Evolutionary conservation across 768 basidiomycete species (phyloP).

Genomic region (Naganishia antarctica): DNA sequence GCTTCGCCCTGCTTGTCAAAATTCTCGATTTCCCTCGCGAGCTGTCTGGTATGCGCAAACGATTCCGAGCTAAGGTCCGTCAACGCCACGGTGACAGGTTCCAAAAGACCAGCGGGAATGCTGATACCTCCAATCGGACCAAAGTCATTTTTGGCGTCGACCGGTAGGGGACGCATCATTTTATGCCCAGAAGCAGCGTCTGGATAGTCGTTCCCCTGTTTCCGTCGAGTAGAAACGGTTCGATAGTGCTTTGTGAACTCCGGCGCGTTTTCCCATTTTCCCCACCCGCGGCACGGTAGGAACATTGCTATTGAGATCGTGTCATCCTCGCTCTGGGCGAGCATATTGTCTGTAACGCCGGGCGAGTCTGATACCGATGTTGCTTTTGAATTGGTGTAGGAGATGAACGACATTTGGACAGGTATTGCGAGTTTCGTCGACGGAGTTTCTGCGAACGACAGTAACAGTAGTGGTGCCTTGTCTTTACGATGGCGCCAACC

Average conservation of each 20-base stretch:
- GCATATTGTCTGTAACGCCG: background rate
- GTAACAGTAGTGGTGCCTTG: background rate
- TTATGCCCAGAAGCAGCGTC: background rate
- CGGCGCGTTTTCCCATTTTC: conserved; percentile 10
- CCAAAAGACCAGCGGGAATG: background rate
- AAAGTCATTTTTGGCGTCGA: background rate
- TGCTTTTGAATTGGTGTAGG: background rate
- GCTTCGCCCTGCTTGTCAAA: background rate
- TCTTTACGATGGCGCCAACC: background rate
- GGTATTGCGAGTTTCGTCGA: conserved; percentile 11
- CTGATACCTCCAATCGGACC: background rate
- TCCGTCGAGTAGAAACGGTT: background rate
- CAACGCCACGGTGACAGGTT: background rate
- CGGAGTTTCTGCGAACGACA: conserved; percentile 6
- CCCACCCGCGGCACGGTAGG: conserved; percentile 1
- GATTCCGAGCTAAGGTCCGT: background rate
- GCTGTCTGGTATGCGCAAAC: background rate
- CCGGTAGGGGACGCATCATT: background rate
- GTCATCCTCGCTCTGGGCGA: background rate
- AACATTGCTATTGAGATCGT: conserved; percentile 3
- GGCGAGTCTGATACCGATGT: background rate
- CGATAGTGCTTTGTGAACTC: background rate
- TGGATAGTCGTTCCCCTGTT: background rate
- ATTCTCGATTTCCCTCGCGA: background rate
- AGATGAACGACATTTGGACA: conserved; percentile 9